phyloP scores from a whole-genome alignment of 495 filamentous ascomycete species.

The Neurospora sp. region DNA sequence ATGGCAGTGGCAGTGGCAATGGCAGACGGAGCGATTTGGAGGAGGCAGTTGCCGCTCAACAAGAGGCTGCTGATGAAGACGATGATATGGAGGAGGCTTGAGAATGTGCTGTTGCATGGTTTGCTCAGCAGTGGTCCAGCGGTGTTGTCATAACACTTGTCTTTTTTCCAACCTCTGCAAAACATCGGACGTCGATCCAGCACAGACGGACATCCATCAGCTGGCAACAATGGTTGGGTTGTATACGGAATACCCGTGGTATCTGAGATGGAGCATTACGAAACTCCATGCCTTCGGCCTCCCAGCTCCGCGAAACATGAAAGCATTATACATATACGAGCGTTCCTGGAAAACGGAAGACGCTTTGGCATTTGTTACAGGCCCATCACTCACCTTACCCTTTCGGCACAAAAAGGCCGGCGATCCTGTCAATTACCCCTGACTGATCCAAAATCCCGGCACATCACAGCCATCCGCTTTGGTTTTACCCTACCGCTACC shows the following conservation, averaged over 20 bases:
- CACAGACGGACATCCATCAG: not conserved
- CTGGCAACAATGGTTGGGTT: not conserved
- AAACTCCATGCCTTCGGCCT: not conserved
- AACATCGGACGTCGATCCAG: not conserved
- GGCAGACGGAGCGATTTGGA: conserved; percentile 17
- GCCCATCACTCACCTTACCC: not conserved
- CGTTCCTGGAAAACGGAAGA: not conserved
- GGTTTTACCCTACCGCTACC: not conserved
- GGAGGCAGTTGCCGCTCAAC: conserved; percentile 12
- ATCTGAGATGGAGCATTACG: not conserved
- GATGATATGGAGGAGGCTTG: conserved; percentile 14
- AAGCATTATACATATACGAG: not conserved
- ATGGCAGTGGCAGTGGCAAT: not conserved
- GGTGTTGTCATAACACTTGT: not conserved
- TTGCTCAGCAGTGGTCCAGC: not conserved
- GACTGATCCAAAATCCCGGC: not conserved
- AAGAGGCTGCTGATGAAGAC: conserved; percentile 14
- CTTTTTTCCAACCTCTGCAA: not conserved
- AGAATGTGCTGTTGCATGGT: not conserved
- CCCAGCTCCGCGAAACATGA: not conserved
- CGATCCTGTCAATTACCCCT: not conserved
- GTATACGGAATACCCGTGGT: not conserved
- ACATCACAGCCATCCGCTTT: not conserved
- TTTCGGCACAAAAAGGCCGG: not conserved
- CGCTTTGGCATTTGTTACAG: not conserved